Base-by-base conservation (phyloP, 495 filamentous ascomycete species). In the Aspergillus mulundensis region DNA sequence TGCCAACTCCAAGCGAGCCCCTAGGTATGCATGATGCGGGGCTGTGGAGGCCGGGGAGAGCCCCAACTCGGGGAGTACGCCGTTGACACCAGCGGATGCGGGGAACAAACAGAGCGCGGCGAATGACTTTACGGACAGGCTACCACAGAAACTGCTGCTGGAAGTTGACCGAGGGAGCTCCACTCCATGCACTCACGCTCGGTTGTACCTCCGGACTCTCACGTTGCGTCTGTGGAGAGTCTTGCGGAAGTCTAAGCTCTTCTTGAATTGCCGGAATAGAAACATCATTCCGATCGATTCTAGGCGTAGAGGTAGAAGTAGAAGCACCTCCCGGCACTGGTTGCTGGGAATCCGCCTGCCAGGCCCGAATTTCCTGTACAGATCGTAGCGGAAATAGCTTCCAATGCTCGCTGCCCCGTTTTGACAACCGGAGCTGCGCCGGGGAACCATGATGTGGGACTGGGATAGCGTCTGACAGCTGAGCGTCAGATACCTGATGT, bases 81-180 rank as follows among this genome's bases (percentile, higher is more conserved):
- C 32, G 32, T 23, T 40, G 3, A 15, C 25, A 8, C 40, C 41
- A 2, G 4, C n/a, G 30, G 10, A 16, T 38, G 16, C 19, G 19
- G 47, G 19, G 28, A n/a, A n/a, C n/a, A 11, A 52, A 16, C 16
- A 18, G 3, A 54, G 14, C 25, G 38, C 21, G 11, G 40, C 25
- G 20, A 44, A 15, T n/a, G 11, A 1, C 0, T 15, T n/a, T 18
- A 18, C 23, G 16, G 23, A 24, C 18, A 3, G 7, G 3, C 46
- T 60, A 76, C 71, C 73, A 76, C 12, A 73, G 61, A 59, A 74
- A 76, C 20, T 65, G 62, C 14, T 64, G 59, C 54, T 76, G 70
- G 53, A 76, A 76, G 18, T 63, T 64, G 20, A 62, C 56, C 1
- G 70, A 65, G 2, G 73, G 71, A 10, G 70, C 71, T 39, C 60